phyloP scores from a whole-genome alignment of 129 eudicot species.

The Cynara cardunculus region DNA sequence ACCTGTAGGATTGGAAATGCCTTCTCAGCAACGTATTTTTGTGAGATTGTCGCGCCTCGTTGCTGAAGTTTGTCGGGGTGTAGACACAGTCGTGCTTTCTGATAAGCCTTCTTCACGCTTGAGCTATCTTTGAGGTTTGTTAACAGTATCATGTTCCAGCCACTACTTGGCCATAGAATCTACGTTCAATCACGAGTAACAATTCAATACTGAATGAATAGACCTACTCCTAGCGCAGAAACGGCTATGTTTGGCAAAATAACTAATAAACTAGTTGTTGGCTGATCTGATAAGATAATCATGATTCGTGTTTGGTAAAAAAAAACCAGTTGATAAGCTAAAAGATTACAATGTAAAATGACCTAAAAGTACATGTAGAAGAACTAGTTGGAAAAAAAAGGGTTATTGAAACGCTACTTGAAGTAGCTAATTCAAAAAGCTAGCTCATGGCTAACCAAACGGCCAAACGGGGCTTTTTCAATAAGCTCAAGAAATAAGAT shows the following conservation, averaged over 20 bases:
- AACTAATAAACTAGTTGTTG: not conserved
- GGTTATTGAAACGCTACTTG: too few species aligned
- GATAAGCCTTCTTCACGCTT: slow-evolving; percentile 75
- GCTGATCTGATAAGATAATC: not conserved
- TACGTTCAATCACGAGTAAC: slow-evolving; percentile 9
- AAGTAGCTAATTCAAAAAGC: not conserved
- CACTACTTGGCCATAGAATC: slow-evolving; percentile 82
- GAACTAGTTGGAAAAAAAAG: too few species aligned
- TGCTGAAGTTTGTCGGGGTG: slow-evolving; percentile 87
- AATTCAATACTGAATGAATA: not conserved
- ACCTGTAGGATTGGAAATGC: slow-evolving; percentile 81
- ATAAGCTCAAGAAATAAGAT: not conserved
- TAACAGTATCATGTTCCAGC: slow-evolving; percentile 54
- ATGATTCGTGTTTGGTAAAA: too few species aligned
- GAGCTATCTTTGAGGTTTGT: slow-evolving; percentile 51
- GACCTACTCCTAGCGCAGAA: not conserved
- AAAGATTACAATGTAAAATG: not conserved
- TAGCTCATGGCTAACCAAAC: not conserved
- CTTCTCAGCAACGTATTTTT: slow-evolving; percentile 67
- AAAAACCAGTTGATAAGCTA: too few species aligned
- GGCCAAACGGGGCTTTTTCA: not conserved
- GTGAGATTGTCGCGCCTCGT: slow-evolving; percentile 57
- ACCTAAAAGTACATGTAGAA: not conserved
- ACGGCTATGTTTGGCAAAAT: too few species aligned
- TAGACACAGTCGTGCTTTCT: slow-evolving; percentile 69